Evolutionary conservation across 2,329 filamentous ascomycete genomes (phyloP).

Genomic region (Colletotrichum trifolii): DNA sequence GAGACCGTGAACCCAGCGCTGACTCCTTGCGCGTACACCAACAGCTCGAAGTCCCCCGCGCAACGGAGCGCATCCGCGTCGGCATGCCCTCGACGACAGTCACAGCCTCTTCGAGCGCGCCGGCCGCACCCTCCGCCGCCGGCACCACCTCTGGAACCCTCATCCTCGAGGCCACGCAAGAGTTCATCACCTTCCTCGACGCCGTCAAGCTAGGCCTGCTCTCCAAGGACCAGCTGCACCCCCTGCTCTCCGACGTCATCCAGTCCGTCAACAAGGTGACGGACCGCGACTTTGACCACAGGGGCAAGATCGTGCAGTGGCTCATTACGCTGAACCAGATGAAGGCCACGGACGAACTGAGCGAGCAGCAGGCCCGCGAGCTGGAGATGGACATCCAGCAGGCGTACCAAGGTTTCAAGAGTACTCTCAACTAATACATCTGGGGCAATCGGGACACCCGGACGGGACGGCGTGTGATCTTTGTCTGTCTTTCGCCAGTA

Average conservation of each 20-base stretch:
- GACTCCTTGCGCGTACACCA: neutral
- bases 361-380: constrained; percentile 87
- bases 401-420: constrained; percentile 94
- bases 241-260: constrained; percentile 92
- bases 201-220: constrained; percentile 91
- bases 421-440: constrained; percentile 68
- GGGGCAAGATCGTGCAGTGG: constrained; percentile 98
- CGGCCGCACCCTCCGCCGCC: constrained; percentile 54
- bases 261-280: constrained; percentile 98
- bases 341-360: constrained; percentile 92
- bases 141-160: constrained; percentile 69
- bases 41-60: constrained; percentile 92
- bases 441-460: too few relatives aligned
- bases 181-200: constrained; percentile 98
- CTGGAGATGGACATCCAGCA: constrained; percentile 93
- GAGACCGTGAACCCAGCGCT: neutral
- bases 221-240: constrained; percentile 96
- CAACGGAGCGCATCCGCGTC: constrained; percentile 90
- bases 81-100: constrained; percentile 89
- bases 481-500: constrained; percentile 2
- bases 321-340: constrained; percentile 97
- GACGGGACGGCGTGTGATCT: too few relatives aligned
- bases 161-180: constrained; percentile 92
- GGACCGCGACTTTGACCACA: constrained; percentile 91
- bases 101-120: constrained; percentile 60